Percentiles rank a stretch among this genome's conserved stretches.
These are phyloP conservation scores for Emergomyces africanus DNA, from an alignment of 2,329 filamentous ascomycete genomes.

Conservation along the genomic window DNA sequence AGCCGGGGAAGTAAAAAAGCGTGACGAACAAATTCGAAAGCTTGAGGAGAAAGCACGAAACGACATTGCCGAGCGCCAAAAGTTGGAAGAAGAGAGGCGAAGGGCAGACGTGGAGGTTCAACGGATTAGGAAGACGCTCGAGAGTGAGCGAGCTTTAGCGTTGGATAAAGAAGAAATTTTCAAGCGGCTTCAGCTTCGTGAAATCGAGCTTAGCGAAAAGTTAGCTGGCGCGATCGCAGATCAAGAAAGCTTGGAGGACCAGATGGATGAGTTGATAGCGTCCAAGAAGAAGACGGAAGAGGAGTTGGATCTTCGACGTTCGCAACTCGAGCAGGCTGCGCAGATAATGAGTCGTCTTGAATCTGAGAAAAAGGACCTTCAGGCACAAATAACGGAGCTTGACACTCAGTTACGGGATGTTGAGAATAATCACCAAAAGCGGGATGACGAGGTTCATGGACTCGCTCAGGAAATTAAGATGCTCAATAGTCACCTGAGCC, in stretches of 20 bases:
- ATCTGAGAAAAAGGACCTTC: constrained; percentile 66
- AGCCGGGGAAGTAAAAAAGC: constrained; percentile 83
- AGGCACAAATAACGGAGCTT: constrained; percentile 53
- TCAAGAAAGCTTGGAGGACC: constrained; percentile 85
- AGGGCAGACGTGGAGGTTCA: constrained; percentile 78
- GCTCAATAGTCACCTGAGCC: constrained; percentile 73
- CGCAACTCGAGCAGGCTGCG: constrained; percentile 83
- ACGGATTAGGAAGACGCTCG: constrained; percentile 82
- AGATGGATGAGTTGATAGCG: constrained; percentile 75
- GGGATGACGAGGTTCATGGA: constrained; percentile 61
- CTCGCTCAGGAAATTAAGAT: constrained; percentile 78
- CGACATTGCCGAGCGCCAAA: constrained; percentile 61
- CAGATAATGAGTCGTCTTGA: constrained; percentile 76
- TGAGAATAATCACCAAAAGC: constrained; percentile 56
- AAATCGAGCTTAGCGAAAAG: constrained; percentile 85
- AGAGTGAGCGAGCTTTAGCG: constrained; percentile 89
- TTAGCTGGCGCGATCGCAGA: constrained; percentile 84
- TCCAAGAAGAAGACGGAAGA: constrained; percentile 83
- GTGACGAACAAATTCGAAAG: constrained; percentile 83
- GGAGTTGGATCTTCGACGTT: constrained; percentile 63
- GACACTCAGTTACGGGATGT: constrained; percentile 60
- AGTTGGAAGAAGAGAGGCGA: constrained; percentile 80
- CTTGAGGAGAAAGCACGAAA: constrained; percentile 72
- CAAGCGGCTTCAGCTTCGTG: constrained; percentile 84
- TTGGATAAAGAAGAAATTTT: constrained; percentile 99